Conservation (phyloP, 306 rosid species). For the Dryas octopetala region DNA sequence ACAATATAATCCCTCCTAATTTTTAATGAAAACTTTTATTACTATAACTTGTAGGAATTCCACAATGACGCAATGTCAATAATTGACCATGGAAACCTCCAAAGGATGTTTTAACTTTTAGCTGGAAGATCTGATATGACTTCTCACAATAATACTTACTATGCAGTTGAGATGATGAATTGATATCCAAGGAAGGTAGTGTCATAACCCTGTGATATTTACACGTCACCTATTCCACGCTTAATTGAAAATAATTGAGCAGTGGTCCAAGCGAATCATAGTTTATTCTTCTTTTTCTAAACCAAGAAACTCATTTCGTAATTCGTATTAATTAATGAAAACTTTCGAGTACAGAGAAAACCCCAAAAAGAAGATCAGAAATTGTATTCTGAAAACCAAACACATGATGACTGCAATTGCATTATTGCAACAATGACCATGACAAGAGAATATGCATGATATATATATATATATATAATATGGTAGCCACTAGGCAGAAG, state of each 20-base stretch:
- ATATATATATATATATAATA: no score
- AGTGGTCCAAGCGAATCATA: no score
- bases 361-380: no score
- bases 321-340: no score
- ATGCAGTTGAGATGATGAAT: not conserved
- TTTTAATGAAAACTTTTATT: no score
- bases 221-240: no score
- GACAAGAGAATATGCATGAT: not conserved
- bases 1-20: no score
- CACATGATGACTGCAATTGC: not conserved
- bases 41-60: not conserved
- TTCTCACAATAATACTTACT: not conserved
- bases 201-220: no score
- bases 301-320: not conserved
- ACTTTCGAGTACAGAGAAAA: not conserved
- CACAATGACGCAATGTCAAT: not conserved
- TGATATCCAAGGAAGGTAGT: no score
- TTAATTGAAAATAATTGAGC: no score
- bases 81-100: not conserved
- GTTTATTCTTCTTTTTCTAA: not conserved
- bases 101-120: not conserved
- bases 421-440: no score
- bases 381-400: not conserved
- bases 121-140: not conserved
- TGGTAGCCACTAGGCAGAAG: not conserved